phyloP scores from a whole-genome alignment of 805 yeast genomes.

The Wickerhamiella hasegawae region DNA sequence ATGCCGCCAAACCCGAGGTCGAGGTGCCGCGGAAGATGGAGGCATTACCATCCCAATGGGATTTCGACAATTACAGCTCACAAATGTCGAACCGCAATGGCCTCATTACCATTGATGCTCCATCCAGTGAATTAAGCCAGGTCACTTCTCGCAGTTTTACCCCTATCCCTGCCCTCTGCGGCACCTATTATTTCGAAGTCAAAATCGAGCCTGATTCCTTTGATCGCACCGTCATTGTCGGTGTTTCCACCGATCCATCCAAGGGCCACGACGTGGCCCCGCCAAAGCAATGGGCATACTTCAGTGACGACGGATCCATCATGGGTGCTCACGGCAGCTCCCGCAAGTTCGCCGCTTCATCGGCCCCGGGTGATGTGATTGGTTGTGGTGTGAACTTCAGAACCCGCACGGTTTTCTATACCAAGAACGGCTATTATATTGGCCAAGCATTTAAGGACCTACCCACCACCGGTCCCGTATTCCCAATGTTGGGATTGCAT shows the following conservation, averaged over 20 bases:
- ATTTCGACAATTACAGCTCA: slow-evolving; percentile 1
- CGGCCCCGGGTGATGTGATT: slow-evolving; percentile 44
- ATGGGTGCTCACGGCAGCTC: slow-evolving; percentile 25
- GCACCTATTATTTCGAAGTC: slow-evolving; percentile 39
- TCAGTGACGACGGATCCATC: slow-evolving; percentile 34
- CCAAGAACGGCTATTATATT: slow-evolving; percentile 60
- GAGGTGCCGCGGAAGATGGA: neutral
- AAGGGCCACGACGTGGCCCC: slow-evolving; percentile 34
- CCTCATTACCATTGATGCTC: neutral
- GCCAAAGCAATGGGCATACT: slow-evolving; percentile 34
- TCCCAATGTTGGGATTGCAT: slow-evolving; percentile 35
- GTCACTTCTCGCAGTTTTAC: slow-evolving; percentile 21
- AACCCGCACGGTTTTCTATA: slow-evolving; percentile 48
- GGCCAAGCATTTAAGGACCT: slow-evolving; percentile 39
- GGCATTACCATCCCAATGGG: neutral
- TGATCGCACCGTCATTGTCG: slow-evolving; percentile 30
- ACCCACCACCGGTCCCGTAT: slow-evolving; percentile 22
- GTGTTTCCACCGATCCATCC: slow-evolving; percentile 26
- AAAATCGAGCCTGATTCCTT: slow-evolving; percentile 23
- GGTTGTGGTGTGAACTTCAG: slow-evolving; percentile 75
- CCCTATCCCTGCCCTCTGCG: slow-evolving; percentile 26
- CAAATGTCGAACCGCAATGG: neutral
- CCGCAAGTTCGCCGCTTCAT: slow-evolving; percentile 28
- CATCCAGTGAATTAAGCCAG: neutral
- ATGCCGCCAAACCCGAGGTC: too few relatives aligned